Base-by-base conservation (phyloP, 768 basidiomycete genomes). In the Neoboletus magnificus region DNA sequence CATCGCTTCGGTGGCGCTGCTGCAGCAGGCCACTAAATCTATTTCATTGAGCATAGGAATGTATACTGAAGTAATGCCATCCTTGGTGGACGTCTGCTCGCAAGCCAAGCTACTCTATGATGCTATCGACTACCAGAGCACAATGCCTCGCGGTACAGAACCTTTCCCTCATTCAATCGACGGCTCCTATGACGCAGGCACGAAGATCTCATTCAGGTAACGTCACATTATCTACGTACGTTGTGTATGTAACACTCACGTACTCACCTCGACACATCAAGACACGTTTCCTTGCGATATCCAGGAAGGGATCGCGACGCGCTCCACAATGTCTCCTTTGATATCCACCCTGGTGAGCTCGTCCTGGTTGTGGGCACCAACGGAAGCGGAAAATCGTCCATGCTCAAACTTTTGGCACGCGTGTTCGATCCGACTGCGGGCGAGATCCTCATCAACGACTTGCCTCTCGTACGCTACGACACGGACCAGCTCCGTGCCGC, bases 391-490 rank as follows among this genome's bases (percentile, higher is more conserved):
- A 69, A 69, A 50, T 69, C 66, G 12, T 55, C 69, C 2, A 45
- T 83, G 20, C 67, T 84, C 18, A 80, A 80, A 43, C 67, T 84
- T 13, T 65, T 85, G 5, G 71, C 80, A 0, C 70, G 81, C 1
- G 62, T 83, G 4, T 82, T 79, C 61, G 77, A 81, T 47, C 74
- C 77, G 0, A 71, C 73, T 0, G 65, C 70, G 0, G 83, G 82
- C 0, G 60, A 73, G 8, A 64, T 84, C 6, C 61, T 77, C 16
- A 68, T 84, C 33, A 78, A 84, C 50, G 76, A 73, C 8, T 36
- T 65, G 3, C 71, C 75, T 0, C 74, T 78, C 12, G 54, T 65
- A 2, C 57, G 66, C 0, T 83, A 81, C 37, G 64, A 70, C 11
- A 54, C 72, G 0, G 59, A 65, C 7, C 74, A 78, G 33, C 65